Conservation (phyloP, 2,329 filamentous ascomycete species). For the Rhynchosporium agropyri region DNA sequence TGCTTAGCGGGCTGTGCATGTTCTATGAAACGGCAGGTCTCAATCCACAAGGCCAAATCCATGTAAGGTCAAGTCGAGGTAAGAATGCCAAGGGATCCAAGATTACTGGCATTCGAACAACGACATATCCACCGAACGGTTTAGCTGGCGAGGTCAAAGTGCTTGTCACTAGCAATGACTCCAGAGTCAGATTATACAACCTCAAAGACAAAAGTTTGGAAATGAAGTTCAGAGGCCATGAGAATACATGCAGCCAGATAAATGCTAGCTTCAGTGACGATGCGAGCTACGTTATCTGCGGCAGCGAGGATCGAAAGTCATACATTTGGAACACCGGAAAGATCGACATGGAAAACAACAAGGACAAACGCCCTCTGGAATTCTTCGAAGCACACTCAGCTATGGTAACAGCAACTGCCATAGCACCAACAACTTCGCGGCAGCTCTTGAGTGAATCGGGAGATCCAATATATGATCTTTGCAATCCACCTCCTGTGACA, state of each 20-base stretch:
- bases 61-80: conserved; percentile 88
- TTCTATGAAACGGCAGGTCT: conserved; percentile 94
- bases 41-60: conserved; percentile 81
- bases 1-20: conserved; percentile 80
- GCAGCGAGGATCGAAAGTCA: conserved; percentile 86
- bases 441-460: conserved; percentile 75
- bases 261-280: conserved; percentile 88
- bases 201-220: conserved; percentile 82
- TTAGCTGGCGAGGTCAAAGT: conserved; percentile 71
- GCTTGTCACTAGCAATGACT: conserved; percentile 93
- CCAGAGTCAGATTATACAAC: conserved; percentile 86
- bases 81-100: conserved; percentile 97
- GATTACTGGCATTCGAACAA: conserved; percentile 89
- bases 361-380: conserved; percentile 82
- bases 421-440: conserved; percentile 79
- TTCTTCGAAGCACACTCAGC: conserved; percentile 88
- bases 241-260: conserved; percentile 89
- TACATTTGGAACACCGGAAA: conserved; percentile 83
- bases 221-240: conserved; percentile 87
- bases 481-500: conserved; percentile 89
- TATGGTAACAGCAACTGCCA: conserved; percentile 85
- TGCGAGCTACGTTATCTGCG: conserved; percentile 82
- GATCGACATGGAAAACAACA: conserved; percentile 60
- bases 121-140: conserved; percentile 58
- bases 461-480: conserved; percentile 90